phyloP scores from a whole-genome alignment of 148 eudicot species.

The Chenopodium album region DNA sequence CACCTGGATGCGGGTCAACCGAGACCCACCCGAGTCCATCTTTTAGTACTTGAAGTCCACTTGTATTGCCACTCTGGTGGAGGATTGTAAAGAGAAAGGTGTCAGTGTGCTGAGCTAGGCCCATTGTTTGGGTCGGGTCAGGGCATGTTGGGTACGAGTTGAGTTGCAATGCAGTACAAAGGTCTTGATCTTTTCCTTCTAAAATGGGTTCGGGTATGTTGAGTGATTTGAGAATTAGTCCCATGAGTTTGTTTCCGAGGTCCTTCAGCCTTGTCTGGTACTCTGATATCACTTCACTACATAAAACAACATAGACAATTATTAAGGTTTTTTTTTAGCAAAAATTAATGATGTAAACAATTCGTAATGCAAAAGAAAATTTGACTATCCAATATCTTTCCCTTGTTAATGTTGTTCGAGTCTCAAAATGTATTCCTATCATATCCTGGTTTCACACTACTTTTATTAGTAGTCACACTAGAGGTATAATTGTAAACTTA shows the following conservation, averaged over 20 bases:
- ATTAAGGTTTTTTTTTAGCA: not conserved
- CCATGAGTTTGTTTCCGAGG: slow-evolving; percentile 42
- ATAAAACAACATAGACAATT: not conserved
- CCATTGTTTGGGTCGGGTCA: slow-evolving; percentile 51
- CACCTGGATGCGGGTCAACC: slow-evolving; percentile 40
- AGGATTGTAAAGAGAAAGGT: slow-evolving; percentile 63
- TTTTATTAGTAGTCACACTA: too few relatives aligned
- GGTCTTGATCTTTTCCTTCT: slow-evolving; percentile 15
- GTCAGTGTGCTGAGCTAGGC: slow-evolving; percentile 71
- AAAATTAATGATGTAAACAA: too few relatives aligned
- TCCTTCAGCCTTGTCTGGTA: slow-evolving; percentile 50
- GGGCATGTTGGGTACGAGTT: slow-evolving; percentile 78
- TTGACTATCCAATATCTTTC: too few relatives aligned
- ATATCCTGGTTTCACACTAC: too few relatives aligned
- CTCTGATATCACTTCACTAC: slow-evolving; percentile 55
- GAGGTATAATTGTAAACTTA: too few relatives aligned
- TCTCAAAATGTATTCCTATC: too few relatives aligned
- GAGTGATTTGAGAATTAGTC: slow-evolving; percentile 41
- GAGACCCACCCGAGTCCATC: slow-evolving; percentile 56
- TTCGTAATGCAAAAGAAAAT: too few relatives aligned
- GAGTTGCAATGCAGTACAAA: slow-evolving; percentile 50
- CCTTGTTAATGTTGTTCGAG: too few relatives aligned
- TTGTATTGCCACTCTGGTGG: slow-evolving; percentile 43
- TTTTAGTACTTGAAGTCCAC: slow-evolving; percentile 51
- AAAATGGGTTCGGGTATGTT: slow-evolving; percentile 31